These are phyloP conservation scores for Pythium brassicae DNA, from an alignment of 352 stramenopile genomes.

Conservation along the genomic window DNA sequence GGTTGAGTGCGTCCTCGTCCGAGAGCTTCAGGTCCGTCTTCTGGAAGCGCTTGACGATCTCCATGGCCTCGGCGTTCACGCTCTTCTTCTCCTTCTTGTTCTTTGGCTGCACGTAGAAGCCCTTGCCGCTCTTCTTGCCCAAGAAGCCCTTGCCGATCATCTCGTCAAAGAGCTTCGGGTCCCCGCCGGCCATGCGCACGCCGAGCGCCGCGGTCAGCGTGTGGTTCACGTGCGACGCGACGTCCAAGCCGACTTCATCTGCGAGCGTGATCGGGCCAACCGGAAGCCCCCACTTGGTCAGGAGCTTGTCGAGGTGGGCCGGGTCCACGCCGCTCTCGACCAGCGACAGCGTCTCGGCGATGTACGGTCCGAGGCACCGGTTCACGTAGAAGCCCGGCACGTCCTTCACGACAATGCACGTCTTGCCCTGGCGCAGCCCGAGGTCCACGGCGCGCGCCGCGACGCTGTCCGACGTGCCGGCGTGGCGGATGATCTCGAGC, in stretches of 20 bases:
- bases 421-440: constrained; percentile 97
- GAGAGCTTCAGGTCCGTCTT: constrained; percentile 74
- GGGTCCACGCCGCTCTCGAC: constrained; percentile 90
- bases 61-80: constrained; percentile 85
- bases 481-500: constrained; percentile 98
- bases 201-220: constrained; percentile 93
- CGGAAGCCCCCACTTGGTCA: constrained; percentile 96
- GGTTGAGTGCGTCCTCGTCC: constrained; percentile 89
- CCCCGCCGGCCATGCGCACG: constrained; percentile 92
- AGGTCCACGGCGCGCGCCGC: constrained; percentile 92
- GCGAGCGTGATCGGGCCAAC: constrained; percentile 96
- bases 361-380: constrained; percentile 95
- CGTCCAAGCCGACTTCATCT: constrained; percentile 97
- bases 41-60: constrained; percentile 78
- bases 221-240: constrained; percentile 92
- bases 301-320: constrained; percentile 93
- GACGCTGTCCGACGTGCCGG: constrained; percentile 85
- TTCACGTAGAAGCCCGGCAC: constrained; percentile 99
- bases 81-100: constrained; percentile 90
- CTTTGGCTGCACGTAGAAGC: constrained; percentile 96
- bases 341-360: constrained; percentile 88
- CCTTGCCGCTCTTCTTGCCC: constrained; percentile 96
- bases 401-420: constrained; percentile 97
- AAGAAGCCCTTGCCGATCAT: constrained; percentile 96
- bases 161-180: constrained; percentile 90